Evolutionary conservation across 108 stramenopile species (phyloP).

Genomic region (Cyclotella sp.): DNA sequence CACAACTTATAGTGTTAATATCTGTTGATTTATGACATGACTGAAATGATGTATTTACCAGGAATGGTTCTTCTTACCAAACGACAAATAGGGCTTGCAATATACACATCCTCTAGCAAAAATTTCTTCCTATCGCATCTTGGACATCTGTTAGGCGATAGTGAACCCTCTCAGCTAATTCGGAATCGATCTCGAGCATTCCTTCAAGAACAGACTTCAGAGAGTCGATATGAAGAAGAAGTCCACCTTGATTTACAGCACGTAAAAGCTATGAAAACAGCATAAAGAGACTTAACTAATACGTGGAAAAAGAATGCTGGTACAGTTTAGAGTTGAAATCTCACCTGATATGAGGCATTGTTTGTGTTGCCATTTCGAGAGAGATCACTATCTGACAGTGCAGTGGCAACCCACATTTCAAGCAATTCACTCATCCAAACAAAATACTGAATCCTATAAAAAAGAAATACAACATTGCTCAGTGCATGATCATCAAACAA

Average conservation of each 20-base stretch:
- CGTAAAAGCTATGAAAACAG: slow-evolving; percentile 34
- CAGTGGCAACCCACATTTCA: slow-evolving; percentile 56
- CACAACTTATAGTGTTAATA: background rate
- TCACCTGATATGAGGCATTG: slow-evolving; percentile 36
- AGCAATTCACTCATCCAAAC: slow-evolving; percentile 53
- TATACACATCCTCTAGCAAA: slow-evolving; percentile 10
- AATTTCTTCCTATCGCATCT: slow-evolving; percentile 38
- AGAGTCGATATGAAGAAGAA: slow-evolving; percentile 46
- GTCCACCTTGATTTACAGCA: slow-evolving; percentile 49
- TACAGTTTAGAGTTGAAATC: background rate
- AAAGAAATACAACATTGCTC: slow-evolving; percentile 4
- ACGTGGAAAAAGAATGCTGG: background rate
- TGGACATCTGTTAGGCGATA: slow-evolving; percentile 46
- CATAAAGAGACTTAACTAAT: background rate
- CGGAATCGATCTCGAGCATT: slow-evolving; percentile 20
- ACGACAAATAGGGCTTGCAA: background rate
- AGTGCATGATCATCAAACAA: background rate
- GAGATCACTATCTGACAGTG: slow-evolving; percentile 23
- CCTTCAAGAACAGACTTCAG: slow-evolving; percentile 55
- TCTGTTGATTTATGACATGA: background rate
- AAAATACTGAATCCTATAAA: slow-evolving; percentile 46
- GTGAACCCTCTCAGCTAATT: slow-evolving; percentile 18
- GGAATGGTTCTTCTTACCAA: background rate
- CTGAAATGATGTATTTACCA: background rate
- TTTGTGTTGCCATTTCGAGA: slow-evolving; percentile 10